Base-by-base conservation (phyloP, 495 filamentous ascomycete species). In the Xanthoparmelia taractica region DNA sequence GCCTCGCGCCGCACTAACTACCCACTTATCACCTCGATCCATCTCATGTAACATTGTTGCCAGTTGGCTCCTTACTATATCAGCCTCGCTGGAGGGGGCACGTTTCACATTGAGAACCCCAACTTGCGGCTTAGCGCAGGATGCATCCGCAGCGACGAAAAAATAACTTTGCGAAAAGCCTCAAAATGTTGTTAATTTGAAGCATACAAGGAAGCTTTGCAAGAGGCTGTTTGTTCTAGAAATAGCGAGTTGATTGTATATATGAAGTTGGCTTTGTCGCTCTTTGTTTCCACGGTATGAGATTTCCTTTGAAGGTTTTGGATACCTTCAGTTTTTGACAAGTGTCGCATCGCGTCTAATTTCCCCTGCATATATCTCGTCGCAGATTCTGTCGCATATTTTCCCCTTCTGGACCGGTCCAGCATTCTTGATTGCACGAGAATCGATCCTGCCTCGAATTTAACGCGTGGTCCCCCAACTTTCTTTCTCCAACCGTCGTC, bases 121-220 rank as follows among this genome's bases (percentile, higher is more conserved):
- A 68, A 69, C 31, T 33, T 29, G 69, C 61, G 17, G 64, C 67
- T 18, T 70, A 70, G 50, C 50, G 50, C 50, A 33, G 50, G 50
- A 54, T 54, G 18, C 50, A 54, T 54, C 50, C 50, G 50, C 50
- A 54, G 50, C 50, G 33, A 33, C 13, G 29, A 33, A 6, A 7
- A 50, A 2, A 4, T n/a, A n/a, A 45, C 17, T 15, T 54, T 54
- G 50, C 50, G 50, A 54, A 54, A 54, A 54, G 50, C 50, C 50
- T 54, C 29, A 50, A 29, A 50, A 4, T 25, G n/a, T n/a, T 47
- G 10, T 50, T 29, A 10, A 4, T 47, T 47, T 47, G 45, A 47
- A 5, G 13, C 12, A 29, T 52, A 29, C 48, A 54, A 54, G 50
- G 7, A 8, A 54, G 3, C 8, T 27, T 33, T 20, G 29, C 18